These are phyloP conservation scores for Austroboletus festivus DNA, from an alignment of 768 basidiomycete genomes.

Conservation along the genomic window DNA sequence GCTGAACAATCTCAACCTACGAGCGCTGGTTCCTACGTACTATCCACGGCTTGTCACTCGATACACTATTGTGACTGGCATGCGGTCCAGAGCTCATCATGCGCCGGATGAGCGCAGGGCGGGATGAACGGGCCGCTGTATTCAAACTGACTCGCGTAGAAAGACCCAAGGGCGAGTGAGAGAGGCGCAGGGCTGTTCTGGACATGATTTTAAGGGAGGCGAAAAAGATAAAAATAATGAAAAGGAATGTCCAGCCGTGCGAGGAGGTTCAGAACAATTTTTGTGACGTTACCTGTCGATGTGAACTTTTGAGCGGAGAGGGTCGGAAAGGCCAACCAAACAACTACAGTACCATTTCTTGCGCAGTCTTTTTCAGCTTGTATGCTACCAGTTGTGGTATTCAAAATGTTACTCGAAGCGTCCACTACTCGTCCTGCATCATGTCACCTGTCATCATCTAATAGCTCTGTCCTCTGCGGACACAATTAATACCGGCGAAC, in stretches of 20 bases:
- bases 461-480: not conserved
- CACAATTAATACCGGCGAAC: too few species aligned
- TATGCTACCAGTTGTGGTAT: too few species aligned
- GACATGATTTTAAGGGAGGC: constrained; percentile 17
- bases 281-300: constrained; percentile 28
- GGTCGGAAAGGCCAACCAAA: constrained; percentile 24
- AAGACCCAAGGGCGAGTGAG: constrained; percentile 17
- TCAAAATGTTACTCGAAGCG: too few species aligned
- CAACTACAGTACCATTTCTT: not conserved
- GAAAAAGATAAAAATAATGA: constrained; percentile 14
- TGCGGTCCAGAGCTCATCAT: constrained; percentile 27
- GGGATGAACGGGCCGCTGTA: constrained; percentile 12
- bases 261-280: constrained; percentile 17
- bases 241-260: constrained; percentile 8
- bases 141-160: constrained; percentile 5
- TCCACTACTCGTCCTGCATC: not conserved
- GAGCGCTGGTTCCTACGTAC: constrained; percentile 13
- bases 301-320: constrained; percentile 27
- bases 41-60: constrained; percentile 29
- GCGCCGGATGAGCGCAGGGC: constrained; percentile 19
- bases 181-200: constrained; percentile 18
- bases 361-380: too few species aligned
- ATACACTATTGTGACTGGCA: constrained; percentile 14
- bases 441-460: too few species aligned
- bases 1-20: not conserved